phyloP scores from a whole-genome alignment of 345 rosid genomes.

The Ceriops zippeliana region DNA sequence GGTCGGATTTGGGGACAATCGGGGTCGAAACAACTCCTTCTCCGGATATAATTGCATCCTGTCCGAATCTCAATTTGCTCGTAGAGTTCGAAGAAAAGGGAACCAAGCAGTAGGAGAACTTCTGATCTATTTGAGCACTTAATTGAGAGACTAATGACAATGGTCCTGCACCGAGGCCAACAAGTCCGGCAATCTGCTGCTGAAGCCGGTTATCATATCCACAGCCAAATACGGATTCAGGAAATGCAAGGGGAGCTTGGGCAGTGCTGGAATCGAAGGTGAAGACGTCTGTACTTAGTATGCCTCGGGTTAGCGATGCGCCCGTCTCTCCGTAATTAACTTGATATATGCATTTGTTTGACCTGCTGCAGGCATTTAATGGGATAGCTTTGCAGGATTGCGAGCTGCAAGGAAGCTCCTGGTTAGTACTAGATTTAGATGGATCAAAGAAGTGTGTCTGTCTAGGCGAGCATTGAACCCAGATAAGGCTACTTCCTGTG shows the following conservation, averaged over 20 bases:
- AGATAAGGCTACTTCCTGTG: too few species aligned
- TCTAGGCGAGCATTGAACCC: too few species aligned
- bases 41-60: background rate
- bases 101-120: constrained; percentile 9
- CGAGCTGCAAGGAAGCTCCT: too few species aligned
- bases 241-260: background rate
- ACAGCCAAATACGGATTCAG: background rate
- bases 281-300: background rate
- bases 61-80: constrained; percentile 1
- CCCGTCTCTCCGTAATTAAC: too few species aligned
- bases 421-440: too few species aligned
- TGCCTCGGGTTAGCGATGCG: too few species aligned
- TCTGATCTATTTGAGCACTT: background rate
- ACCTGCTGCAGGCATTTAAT: too few species aligned
- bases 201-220: background rate
- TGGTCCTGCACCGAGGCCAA: constrained; percentile 7
- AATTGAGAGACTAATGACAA: constrained; percentile 7
- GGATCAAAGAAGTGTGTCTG: too few species aligned
- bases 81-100: background rate
- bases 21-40: constrained; percentile 4
- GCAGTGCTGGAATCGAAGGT: background rate
- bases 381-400: too few species aligned
- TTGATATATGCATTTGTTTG: too few species aligned
- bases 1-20: background rate
- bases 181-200: background rate